These are phyloP conservation scores for Lantana camara DNA, from an alignment of 257 asterid species.

Conservation along the genomic window DNA sequence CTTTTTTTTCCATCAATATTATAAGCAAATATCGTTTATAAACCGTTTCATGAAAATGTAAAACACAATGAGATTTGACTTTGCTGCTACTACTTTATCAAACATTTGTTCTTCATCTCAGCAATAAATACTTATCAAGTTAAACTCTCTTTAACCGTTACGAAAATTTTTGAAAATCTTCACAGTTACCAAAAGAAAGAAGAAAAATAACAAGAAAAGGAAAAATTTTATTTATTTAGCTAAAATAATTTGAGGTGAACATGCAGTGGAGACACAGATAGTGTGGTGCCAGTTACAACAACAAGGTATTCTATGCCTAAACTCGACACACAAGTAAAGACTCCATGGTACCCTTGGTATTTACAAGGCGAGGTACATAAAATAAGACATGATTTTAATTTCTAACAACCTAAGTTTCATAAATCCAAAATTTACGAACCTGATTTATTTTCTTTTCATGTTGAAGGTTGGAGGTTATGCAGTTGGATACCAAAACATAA, in stretches of 20 bases:
- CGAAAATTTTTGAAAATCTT: too few relatives aligned
- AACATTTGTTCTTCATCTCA: too few relatives aligned
- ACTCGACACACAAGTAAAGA: slow-evolving; percentile 30
- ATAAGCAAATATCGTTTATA: too few relatives aligned
- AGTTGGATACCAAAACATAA: slow-evolving; percentile 38
- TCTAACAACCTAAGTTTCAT: background rate
- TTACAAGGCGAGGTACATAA: slow-evolving; percentile 28
- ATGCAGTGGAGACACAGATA: slow-evolving; percentile 37
- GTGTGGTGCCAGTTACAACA: slow-evolving; percentile 43
- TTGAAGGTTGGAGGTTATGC: slow-evolving; percentile 44
- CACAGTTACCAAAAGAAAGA: too few relatives aligned
- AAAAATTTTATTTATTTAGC: too few relatives aligned
- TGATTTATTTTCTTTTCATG: background rate
- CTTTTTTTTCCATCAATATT: too few relatives aligned
- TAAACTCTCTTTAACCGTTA: too few relatives aligned
- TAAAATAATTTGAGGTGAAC: background rate
- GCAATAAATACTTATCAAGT: too few relatives aligned
- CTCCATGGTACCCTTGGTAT: slow-evolving; percentile 56
- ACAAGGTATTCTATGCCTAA: slow-evolving; percentile 46
- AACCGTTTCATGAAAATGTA: too few relatives aligned
- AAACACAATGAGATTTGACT: too few relatives aligned
- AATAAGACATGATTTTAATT: background rate
- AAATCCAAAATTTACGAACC: background rate
- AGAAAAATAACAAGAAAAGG: too few relatives aligned
- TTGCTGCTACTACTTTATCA: too few relatives aligned